Evolutionary conservation across 2,329 filamentous ascomycete species (phyloP).

Genomic region (Cryoendolithus antarcticus): DNA sequence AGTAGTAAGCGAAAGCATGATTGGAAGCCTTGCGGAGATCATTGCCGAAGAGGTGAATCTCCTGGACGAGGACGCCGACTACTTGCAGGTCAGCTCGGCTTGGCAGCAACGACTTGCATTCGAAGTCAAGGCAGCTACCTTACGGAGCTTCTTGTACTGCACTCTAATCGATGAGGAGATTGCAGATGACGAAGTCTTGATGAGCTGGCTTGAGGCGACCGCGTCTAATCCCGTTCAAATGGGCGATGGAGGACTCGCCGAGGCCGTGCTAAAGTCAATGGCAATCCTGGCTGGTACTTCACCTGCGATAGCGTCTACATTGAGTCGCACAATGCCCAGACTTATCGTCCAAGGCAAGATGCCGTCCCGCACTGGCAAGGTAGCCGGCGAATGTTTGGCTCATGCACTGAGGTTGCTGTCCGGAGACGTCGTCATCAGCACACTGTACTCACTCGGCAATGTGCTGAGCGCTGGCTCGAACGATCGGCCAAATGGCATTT

Average conservation of each 20-base stretch:
- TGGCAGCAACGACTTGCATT: conserved; percentile 81
- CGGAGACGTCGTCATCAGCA: conserved; percentile 87
- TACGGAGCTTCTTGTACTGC: conserved; percentile 79
- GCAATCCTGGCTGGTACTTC: conserved; percentile 68
- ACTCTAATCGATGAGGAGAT: conserved; percentile 68
- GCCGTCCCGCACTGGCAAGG: conserved; percentile 53
- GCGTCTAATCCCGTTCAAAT: conserved; percentile 71
- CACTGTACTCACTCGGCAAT: conserved; percentile 91
- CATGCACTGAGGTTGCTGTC: conserved; percentile 71
- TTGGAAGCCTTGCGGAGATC: conserved; percentile 54
- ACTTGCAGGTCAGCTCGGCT: conserved; percentile 69
- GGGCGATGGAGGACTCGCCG: conserved; percentile 63
- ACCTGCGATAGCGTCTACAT: conserved; percentile 57
- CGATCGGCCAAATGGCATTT: conserved; percentile 38
- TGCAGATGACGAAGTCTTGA: conserved; percentile 65
- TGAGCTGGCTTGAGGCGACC: conserved; percentile 75
- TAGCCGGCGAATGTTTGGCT: conserved; percentile 77
- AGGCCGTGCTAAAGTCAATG: conserved; percentile 67
- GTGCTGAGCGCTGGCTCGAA: conserved; percentile 63
- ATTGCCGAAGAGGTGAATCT: conserved; percentile 73
- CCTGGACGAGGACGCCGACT: conserved; percentile 81
- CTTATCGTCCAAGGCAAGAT: conserved; percentile 79
- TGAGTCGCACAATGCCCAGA: conserved; percentile 68
- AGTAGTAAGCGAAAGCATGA: conserved; percentile 36
- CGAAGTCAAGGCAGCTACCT: conserved; percentile 68